These are phyloP conservation scores for Erodium maritimum DNA, from an alignment of 345 rosid genomes.

Conservation along the genomic window DNA sequence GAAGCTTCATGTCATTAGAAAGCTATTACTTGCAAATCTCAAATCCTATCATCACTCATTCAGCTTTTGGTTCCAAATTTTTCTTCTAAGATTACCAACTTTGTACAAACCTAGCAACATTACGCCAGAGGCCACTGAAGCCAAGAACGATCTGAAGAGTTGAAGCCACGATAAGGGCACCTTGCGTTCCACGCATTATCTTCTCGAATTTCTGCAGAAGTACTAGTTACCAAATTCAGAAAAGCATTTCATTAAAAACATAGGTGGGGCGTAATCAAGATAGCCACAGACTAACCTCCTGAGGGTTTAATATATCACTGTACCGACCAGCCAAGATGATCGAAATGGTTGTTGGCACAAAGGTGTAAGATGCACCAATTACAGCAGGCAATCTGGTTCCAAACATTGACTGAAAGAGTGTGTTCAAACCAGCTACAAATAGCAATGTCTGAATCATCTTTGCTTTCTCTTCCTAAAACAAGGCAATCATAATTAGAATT, in stretches of 20 bases:
- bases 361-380: constrained; percentile 72
- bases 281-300: constrained; percentile 42
- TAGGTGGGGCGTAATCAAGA: background rate
- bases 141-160: constrained; percentile 82
- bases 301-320: constrained; percentile 64
- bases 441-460: constrained; percentile 86
- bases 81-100: background rate
- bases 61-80: too few relatives aligned
- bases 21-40: background rate
- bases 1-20: background rate
- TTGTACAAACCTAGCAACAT: constrained; percentile 56
- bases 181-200: constrained; percentile 89
- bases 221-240: constrained; percentile 9
- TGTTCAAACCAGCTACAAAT: constrained; percentile 85
- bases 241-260: background rate
- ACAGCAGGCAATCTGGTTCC: constrained; percentile 94
- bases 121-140: constrained; percentile 97
- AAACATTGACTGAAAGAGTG: constrained; percentile 58
- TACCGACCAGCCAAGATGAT: constrained; percentile 81
- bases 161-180: constrained; percentile 91
- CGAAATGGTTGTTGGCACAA: constrained; percentile 72
- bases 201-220: constrained; percentile 60
- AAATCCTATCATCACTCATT: background rate
- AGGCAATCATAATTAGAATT: background rate
- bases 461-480: constrained; percentile 74